Base-by-base conservation (phyloP, 371 early-diverging fungal species). In the Apophysomyces variabilis region DNA sequence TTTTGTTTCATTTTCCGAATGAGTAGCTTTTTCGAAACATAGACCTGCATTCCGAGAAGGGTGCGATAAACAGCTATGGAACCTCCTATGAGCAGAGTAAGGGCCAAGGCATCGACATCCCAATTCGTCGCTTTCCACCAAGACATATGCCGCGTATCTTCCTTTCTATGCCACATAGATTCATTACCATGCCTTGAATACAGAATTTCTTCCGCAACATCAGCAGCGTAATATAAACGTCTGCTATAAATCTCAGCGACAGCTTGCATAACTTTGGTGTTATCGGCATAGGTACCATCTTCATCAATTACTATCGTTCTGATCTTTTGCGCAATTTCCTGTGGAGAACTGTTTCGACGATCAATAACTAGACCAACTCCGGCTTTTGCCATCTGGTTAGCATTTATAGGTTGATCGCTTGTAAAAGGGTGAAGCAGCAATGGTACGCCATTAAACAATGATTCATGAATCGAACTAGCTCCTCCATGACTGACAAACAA, bases 401-500 rank as follows among this genome's bases (percentile, higher is more conserved):
- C 16, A 43, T 66, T 60, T 4, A 54, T 32, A 3, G 60, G 59
- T 18, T 66, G 60, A 39, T 66, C 66, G n/a, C 66, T 60, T 6
- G 58, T 46, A 38, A 66, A 66, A 5, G 66, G 66, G n/a, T 66
- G 60, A 35, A 41, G 16, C 21, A 66, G 18, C 41, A 66, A 46
- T 12, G 66, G 66, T 3, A 59, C 60, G 7, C 66, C 66, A 36
- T 50, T 59, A 50, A 46, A 60, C 11, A 66, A 7, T 12, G 66
- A 58, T 32, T 66, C 66, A 39, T 66, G 66, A 21, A 60, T 46
- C 50, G 60, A 59, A n/a, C 41, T 54, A 9, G 66, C 58, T n/a
- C 66, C 66, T 35, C 50, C 60, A 41, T 66, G 66, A 37, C 60
- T 66, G 32, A 66, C 38, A 50, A 60, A 66, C 7, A 66, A 11